These are phyloP conservation scores for Pyrenochaeta sp. DNA, from an alignment of 2,329 filamentous ascomycete species.

Conservation along the genomic window DNA sequence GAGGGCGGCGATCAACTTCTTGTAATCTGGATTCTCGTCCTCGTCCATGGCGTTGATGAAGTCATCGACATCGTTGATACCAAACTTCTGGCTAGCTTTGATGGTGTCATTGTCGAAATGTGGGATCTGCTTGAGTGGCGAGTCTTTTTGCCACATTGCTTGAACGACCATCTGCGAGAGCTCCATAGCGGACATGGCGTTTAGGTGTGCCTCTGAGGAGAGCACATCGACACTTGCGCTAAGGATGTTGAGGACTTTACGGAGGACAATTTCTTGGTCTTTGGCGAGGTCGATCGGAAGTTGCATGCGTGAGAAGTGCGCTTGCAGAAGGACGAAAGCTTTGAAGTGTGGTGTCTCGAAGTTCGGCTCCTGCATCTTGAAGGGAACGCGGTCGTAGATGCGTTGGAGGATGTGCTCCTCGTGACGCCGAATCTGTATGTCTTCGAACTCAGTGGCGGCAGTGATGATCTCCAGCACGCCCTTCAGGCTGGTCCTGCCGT, in stretches of 20 bases:
- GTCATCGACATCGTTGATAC: conserved; percentile 92
- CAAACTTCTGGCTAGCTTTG: conserved; percentile 80
- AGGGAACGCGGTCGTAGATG: conserved; percentile 92
- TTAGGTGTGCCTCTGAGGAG: conserved; percentile 93
- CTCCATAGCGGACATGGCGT: conserved; percentile 98
- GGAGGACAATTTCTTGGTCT: conserved; percentile 88
- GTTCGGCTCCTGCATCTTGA: conserved; percentile 88
- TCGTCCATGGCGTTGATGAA: conserved; percentile 99
- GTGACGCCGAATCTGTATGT: conserved; percentile 91
- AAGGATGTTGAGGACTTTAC: conserved; percentile 84
- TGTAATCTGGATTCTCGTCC: conserved; percentile 85
- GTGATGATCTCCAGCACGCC: conserved; percentile 96
- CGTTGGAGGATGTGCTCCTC: conserved; percentile 87
- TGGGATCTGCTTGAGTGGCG: conserved; percentile 95
- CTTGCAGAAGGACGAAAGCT: conserved; percentile 94
- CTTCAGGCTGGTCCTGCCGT: conserved; percentile 90
- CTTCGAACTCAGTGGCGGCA: conserved; percentile 94
- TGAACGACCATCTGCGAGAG: conserved; percentile 99
- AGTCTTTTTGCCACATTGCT: conserved; percentile 98
- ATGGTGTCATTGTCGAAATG: conserved; percentile 88
- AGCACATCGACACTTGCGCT: conserved; percentile 94
- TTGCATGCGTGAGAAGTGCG: conserved; percentile 97
- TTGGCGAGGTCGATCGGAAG: conserved; percentile 94
- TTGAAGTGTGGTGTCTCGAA: conserved; percentile 99
- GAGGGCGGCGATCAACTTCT: conserved; percentile 77